These are phyloP conservation scores for Oryza australiensis DNA, from an alignment of 176 grass and related monocot species.

Conservation along the genomic window DNA sequence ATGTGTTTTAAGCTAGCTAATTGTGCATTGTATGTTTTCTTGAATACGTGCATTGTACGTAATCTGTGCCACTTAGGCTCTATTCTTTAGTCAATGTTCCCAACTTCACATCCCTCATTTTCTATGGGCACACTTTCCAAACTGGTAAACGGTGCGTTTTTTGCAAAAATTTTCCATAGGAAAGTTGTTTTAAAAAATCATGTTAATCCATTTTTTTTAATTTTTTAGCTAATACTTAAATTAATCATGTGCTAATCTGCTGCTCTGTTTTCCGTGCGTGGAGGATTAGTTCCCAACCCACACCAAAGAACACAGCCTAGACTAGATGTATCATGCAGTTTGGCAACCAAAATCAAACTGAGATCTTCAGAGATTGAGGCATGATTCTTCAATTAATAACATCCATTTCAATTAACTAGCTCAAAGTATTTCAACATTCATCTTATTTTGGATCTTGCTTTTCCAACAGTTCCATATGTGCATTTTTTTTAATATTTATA, in stretches of 20 bases:
- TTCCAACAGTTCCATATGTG: not conserved
- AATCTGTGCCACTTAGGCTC: constrained; percentile 17
- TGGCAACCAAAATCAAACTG: constrained; percentile 22
- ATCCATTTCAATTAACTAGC: constrained; percentile 11
- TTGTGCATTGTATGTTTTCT: not conserved
- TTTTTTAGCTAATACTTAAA: too few relatives aligned
- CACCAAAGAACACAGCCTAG: too few relatives aligned
- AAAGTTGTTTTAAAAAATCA: too few relatives aligned
- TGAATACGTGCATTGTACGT: not conserved
- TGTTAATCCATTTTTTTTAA: too few relatives aligned
- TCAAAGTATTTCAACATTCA: not conserved
- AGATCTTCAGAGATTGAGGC: not conserved
- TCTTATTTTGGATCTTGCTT: not conserved
- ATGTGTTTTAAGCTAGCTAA: not conserved
- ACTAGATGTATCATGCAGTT: not conserved
- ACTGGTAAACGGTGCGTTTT: too few relatives aligned
- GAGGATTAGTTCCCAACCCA: too few relatives aligned
- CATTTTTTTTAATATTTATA: not conserved
- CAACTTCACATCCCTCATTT: too few relatives aligned
- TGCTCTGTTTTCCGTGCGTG: too few relatives aligned
- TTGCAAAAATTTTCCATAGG: too few relatives aligned
- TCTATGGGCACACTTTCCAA: too few relatives aligned
- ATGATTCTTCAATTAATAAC: constrained; percentile 1
- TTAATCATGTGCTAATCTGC: too few relatives aligned
- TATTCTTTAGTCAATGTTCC: too few relatives aligned